Conservation (phyloP, 2,329 filamentous ascomycete species). For the Stagonosporopsis vannaccii region DNA sequence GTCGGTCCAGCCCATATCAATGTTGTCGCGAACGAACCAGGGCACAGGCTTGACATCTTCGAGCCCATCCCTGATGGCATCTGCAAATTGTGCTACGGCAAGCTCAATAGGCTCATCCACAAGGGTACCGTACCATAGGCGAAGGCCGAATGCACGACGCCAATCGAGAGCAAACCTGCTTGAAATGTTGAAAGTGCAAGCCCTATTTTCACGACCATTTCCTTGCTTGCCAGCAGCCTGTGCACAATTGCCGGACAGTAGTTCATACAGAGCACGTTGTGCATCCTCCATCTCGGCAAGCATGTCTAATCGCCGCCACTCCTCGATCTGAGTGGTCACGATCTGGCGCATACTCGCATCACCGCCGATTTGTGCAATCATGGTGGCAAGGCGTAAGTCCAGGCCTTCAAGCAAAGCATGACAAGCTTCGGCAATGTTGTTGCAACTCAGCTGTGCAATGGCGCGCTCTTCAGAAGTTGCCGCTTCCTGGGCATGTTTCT, state of each 20-base stretch:
- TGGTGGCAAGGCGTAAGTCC: constrained; percentile 83
- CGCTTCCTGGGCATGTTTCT: constrained; percentile 63
- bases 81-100: constrained; percentile 76
- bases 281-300: constrained; percentile 87
- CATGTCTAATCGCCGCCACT: constrained; percentile 83
- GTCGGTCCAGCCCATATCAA: constrained; percentile 68
- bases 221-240: constrained; percentile 78
- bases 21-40: constrained; percentile 70
- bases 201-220: constrained; percentile 78
- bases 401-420: constrained; percentile 76
- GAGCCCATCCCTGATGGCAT: constrained; percentile 73
- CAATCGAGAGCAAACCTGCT: constrained; percentile 87
- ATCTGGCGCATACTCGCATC: constrained; percentile 72
- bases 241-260: constrained; percentile 87
- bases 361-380: constrained; percentile 84
- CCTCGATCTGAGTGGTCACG: constrained; percentile 79
- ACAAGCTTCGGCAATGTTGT: constrained; percentile 84
- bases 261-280: constrained; percentile 86
- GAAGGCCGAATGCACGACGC: constrained; percentile 90
- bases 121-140: constrained; percentile 84
- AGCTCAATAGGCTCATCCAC: constrained; percentile 72
- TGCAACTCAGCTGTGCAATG: constrained; percentile 77
- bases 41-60: constrained; percentile 75
- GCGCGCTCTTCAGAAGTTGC: constrained; percentile 81
- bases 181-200: constrained; percentile 81